Base-by-base conservation (phyloP, 1,284 basidiomycete genomes). In the Sporisorium scitamineum region DNA sequence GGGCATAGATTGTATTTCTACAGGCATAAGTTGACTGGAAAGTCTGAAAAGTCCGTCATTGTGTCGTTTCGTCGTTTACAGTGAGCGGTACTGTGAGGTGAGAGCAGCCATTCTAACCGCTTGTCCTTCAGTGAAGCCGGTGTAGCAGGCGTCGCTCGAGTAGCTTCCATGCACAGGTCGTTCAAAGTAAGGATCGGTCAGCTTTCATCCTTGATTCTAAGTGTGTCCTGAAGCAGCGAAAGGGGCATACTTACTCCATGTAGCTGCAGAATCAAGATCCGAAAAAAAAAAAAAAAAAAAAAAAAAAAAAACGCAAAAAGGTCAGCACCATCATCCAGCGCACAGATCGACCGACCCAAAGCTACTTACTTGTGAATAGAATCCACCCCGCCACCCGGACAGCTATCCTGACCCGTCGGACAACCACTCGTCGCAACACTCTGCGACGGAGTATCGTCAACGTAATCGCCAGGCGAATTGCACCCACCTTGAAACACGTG, bases 401-500 rank as follows among this genome's bases (percentile, higher is more conserved):
- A 79, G 41, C 61, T 66, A 53, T 80, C 79, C 47, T 76, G 64
- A 16, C 57, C 54, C 3, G 39, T 24, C 3, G 79, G 77, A 47
- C 79, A 79, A 2, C 77, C 79, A 16, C 47, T 64, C 13, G 76
- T 73, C 3, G 77, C 66, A 2, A 26, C 24, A n/a, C 58, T 64
- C 61, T 80, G 70, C 37, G 79, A 68, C 27, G 89, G 88, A 2
- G 89, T 90, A 74, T 90, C 90, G 39, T 80, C 76, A 57, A 90
- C 89, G 41, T 67, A 78, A 78, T 90, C 89, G 16, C 89, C 89
- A 18, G 85, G 60, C 41, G 86, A 86, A 37, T 70, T 74, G 86
- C 89, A 90, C 5, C 89, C 89, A 29, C 89, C 89, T 78, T 90
- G 88, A 86, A 90, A 90, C 37, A 89, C 89, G 80, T 90, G 89